A percentile compares a stretch with the other conserved stretches of the same genome.
These are phyloP conservation scores for Exophiala oligosperma DNA, from an alignment of 2,329 filamentous ascomycete species.

Conservation along the genomic window DNA sequence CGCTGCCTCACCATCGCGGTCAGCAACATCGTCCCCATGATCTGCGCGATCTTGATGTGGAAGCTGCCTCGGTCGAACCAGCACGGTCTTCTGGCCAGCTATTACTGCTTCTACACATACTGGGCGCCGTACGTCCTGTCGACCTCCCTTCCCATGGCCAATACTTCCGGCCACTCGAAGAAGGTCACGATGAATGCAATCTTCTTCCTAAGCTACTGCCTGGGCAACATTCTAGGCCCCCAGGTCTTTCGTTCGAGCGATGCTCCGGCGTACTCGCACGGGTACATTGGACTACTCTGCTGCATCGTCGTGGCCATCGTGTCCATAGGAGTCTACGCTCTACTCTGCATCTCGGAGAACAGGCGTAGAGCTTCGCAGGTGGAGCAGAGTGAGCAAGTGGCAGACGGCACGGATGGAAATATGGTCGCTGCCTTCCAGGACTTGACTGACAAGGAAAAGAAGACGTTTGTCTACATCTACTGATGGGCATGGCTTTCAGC, in stretches of 20 bases:
- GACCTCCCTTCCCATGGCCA: constrained; percentile 42
- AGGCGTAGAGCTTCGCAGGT: constrained; percentile 7
- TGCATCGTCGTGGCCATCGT: constrained; percentile 28
- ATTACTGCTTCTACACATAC: constrained; percentile 41
- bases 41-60: constrained; percentile 35
- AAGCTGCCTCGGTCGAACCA: constrained; percentile 39
- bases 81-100: constrained; percentile 37
- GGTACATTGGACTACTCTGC: constrained; percentile 27
- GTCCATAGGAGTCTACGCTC: constrained; percentile 27
- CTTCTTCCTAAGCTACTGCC: constrained; percentile 47
- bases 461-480: constrained; percentile 29
- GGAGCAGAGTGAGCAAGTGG: constrained; percentile 11
- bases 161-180: constrained; percentile 56
- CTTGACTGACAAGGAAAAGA: constrained; percentile 31
- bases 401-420: constrained; percentile 6
- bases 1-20: constrained; percentile 32
- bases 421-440: constrained; percentile 27
- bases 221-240: constrained; percentile 57
- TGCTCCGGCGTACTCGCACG: constrained; percentile 27
- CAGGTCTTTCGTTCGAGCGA: constrained; percentile 26
- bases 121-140: constrained; percentile 37
- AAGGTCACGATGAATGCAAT: constrained; percentile 52
- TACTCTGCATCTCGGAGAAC: constrained; percentile 29
- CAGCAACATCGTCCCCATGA: constrained; percentile 31
- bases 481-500: constrained; percentile 2